phyloP scores from a whole-genome alignment of 495 filamentous ascomycete genomes.

The Poronia punctata region DNA sequence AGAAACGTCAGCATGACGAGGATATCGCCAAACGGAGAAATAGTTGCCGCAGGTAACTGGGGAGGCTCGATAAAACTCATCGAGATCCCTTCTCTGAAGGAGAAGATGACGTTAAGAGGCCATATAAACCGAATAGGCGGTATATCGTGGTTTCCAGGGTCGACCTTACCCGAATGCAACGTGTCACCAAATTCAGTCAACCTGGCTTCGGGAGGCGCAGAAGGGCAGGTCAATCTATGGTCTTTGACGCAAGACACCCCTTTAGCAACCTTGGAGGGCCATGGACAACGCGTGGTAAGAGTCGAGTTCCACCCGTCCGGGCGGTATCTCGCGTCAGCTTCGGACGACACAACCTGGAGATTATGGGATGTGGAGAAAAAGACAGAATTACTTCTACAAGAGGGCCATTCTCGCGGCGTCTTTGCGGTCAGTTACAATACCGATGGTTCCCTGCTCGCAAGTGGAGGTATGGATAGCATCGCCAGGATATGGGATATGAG shows the following conservation, averaged over 20 bases:
- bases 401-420: slow-evolving; percentile 90
- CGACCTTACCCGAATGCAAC: slow-evolving; percentile 62
- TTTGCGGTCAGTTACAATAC: slow-evolving; percentile 82
- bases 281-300: slow-evolving; percentile 79
- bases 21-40: slow-evolving; percentile 79
- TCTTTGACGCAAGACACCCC: slow-evolving; percentile 77
- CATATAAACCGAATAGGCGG: slow-evolving; percentile 86
- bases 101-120: slow-evolving; percentile 64
- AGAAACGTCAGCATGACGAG: slow-evolving; percentile 83
- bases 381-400: slow-evolving; percentile 80
- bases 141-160: slow-evolving; percentile 78
- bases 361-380: slow-evolving; percentile 88
- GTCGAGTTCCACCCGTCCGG: slow-evolving; percentile 94
- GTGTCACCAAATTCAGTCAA: slow-evolving; percentile 72
- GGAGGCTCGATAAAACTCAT: slow-evolving; percentile 80
- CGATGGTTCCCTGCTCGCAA: slow-evolving; percentile 85
- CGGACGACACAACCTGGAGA: slow-evolving; percentile 94
- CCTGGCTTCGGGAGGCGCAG: slow-evolving; percentile 83
- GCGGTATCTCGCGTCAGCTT: slow-evolving; percentile 83
- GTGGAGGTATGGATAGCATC: slow-evolving; percentile 86
- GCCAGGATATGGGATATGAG: slow-evolving; percentile 96
- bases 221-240: slow-evolving; percentile 88
- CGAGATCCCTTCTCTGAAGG: slow-evolving; percentile 72
- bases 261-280: slow-evolving; percentile 74
- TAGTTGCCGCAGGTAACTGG: slow-evolving; percentile 87